Base-by-base conservation (phyloP, 352 stramenopile genomes). In the Blastocystis sp. region DNA sequence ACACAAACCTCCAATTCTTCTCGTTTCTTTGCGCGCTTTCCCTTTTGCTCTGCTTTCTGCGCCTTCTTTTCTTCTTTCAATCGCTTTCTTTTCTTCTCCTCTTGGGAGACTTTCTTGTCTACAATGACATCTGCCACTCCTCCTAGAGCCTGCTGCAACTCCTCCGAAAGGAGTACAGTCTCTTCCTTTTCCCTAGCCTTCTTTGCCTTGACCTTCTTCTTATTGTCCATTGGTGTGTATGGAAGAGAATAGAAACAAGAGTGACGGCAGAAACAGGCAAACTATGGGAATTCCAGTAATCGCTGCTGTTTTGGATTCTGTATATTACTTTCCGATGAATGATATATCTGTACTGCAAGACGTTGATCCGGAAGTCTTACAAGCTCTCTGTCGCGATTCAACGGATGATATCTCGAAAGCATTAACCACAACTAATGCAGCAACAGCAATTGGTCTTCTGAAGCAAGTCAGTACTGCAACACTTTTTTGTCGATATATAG, bases 31-130 rank as follows among this genome's bases (percentile, higher is more conserved):
- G 62, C 66, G 3, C 77, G 62, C 39, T 88, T 88, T 63, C 77
- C 77, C 23, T 79, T 88, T 41, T 39, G 45, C 18, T 88, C 53
- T 39, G 41, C 34, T 43, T 88, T 76, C 13, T 26, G 13, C 37
- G 20, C 26, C 47, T 59, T 77, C 41, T 88, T 88, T 45, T 88
- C 77, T 55, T 88, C 77, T 77, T 69, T 73, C 29, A 88, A 34
- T 29, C 59, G 53, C 55, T 88, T 45, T 43, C 77, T 56, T 41
- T 39, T 88, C 47, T 79, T 79, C 50, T 88, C 77, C 45, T 88
- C 77, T 29, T 76, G 75, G 0, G 62, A 76, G 9, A 79, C 5
- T 39, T 88, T 88, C 9, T 23, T 75, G 13, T 43, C 50, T 7
- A 41, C 66, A 34, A 88, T 23, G n/a, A 88, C 53, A 45, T 88